A percentile compares a stretch with the other conserved stretches of the same genome.
Conservation (phyloP, 495 filamentous ascomycete species). For the Apiosordaria backusii region DNA sequence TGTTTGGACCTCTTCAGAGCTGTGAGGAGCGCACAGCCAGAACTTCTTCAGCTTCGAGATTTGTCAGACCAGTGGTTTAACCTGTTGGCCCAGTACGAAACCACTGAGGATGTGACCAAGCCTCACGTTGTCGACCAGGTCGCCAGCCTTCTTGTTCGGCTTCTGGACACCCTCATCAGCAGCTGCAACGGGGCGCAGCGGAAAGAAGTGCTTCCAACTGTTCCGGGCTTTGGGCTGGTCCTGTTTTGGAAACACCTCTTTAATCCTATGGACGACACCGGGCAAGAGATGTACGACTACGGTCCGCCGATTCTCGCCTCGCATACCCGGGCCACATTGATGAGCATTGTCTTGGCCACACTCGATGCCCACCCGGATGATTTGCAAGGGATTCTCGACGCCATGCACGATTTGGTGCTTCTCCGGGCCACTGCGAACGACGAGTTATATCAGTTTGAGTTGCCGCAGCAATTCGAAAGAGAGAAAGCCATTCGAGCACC, state of each 20-base stretch:
- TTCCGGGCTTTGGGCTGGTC: slow-evolving; percentile 50
- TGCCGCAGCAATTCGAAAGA: slow-evolving; percentile 59
- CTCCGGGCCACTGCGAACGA: slow-evolving; percentile 35
- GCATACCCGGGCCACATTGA: slow-evolving; percentile 61
- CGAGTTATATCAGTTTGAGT: slow-evolving; percentile 50
- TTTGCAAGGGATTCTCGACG: slow-evolving; percentile 49
- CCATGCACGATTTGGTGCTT: slow-evolving; percentile 50
- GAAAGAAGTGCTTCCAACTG: slow-evolving; percentile 10
- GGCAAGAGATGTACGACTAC: slow-evolving; percentile 18
- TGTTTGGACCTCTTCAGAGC: slow-evolving; percentile 51
- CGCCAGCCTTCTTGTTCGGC: slow-evolving; percentile 44
- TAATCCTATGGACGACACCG: slow-evolving; percentile 50
- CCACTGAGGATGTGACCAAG: slow-evolving; percentile 44
- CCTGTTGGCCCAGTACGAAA: slow-evolving; percentile 30
- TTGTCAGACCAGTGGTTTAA: slow-evolving; percentile 23
- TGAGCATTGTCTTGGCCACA: slow-evolving; percentile 58
- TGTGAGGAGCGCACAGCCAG: slow-evolving; percentile 49
- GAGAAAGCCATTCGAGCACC: slow-evolving; percentile 64
- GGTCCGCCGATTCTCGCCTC: slow-evolving; percentile 44
- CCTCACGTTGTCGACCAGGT: slow-evolving; percentile 48
- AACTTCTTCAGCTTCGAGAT: slow-evolving; percentile 45
- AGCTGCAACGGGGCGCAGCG: slow-evolving; percentile 1
- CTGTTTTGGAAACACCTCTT: slow-evolving; percentile 71
- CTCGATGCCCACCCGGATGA: slow-evolving; percentile 51
- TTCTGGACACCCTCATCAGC: slow-evolving; percentile 19